A percentile compares a stretch with the other conserved stretches of the same genome.
These are phyloP conservation scores for Coemansia sp. DNA, from an alignment of 192 early-diverging fungal genomes.

Conservation along the genomic window DNA sequence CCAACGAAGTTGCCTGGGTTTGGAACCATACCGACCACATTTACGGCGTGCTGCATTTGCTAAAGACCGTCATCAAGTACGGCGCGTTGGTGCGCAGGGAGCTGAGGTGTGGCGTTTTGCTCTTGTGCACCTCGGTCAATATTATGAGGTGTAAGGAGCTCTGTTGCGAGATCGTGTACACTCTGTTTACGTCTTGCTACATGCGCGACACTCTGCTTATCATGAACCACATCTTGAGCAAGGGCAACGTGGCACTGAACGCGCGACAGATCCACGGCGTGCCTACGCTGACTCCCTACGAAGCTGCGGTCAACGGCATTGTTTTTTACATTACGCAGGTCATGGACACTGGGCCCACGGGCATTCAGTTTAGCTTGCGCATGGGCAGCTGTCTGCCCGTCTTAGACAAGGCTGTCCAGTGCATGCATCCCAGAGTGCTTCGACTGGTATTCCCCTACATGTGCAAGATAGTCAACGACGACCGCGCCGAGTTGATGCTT, in stretches of 20 bases:
- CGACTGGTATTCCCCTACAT: slow-evolving; percentile 46
- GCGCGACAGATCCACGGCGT: slow-evolving; percentile 16
- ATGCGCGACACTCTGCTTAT: slow-evolving; percentile 47
- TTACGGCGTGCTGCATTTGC: slow-evolving; percentile 28
- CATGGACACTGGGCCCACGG: slow-evolving; percentile 47
- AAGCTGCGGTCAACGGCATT: slow-evolving; percentile 49
- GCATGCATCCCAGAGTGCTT: slow-evolving; percentile 42
- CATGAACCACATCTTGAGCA: slow-evolving; percentile 48
- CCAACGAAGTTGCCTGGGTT: slow-evolving; percentile 31
- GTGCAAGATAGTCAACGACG: slow-evolving; percentile 44
- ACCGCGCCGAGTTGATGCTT: slow-evolving; percentile 37
- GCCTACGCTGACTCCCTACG: slow-evolving; percentile 29
- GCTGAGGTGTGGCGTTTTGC: slow-evolving; percentile 23
- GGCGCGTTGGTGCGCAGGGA: slow-evolving; percentile 33
- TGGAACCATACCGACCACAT: slow-evolving; percentile 37
- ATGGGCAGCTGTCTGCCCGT: slow-evolving; percentile 51
- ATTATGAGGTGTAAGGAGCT: slow-evolving; percentile 25
- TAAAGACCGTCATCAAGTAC: slow-evolving; percentile 44
- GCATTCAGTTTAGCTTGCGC: slow-evolving; percentile 50
- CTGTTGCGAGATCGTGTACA: slow-evolving; percentile 40
- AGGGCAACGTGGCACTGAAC: slow-evolving; percentile 21
- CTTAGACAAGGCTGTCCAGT: slow-evolving; percentile 37
- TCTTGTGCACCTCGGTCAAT: slow-evolving; percentile 42
- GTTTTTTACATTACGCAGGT: slow-evolving; percentile 51
- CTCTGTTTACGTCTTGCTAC: slow-evolving; percentile 49